A percentile compares a stretch with the other conserved stretches of the same genome.
These are phyloP conservation scores for Ophiorrhiza pumila DNA, from an alignment of 257 asterid genomes.

Conservation along the genomic window DNA sequence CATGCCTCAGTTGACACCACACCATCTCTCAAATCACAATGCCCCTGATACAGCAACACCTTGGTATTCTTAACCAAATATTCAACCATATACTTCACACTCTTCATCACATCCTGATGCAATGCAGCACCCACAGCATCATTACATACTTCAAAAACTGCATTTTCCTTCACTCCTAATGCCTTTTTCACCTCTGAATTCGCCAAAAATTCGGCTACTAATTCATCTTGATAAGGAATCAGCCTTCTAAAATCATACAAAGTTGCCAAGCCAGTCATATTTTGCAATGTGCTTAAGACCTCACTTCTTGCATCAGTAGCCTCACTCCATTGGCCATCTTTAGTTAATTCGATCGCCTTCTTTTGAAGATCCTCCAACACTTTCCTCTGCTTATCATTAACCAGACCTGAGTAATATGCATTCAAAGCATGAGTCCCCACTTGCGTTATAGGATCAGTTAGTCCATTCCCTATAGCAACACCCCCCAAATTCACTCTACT, in stretches of 20 bases:
- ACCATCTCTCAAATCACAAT: conserved; percentile 67
- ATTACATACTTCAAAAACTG: conserved; percentile 48
- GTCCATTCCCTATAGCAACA: conserved; percentile 75
- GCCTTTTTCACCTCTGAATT: conserved; percentile 44
- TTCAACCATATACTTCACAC: conserved; percentile 67
- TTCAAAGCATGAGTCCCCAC: conserved; percentile 55
- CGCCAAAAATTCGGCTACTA: conserved; percentile 51
- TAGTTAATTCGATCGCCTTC: conserved; percentile 27
- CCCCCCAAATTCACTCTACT: conserved; percentile 54
- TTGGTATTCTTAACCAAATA: conserved; percentile 51
- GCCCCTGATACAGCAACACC: conserved; percentile 76
- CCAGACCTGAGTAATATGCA: conserved; percentile 49
- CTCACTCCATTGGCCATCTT: conserved; percentile 52
- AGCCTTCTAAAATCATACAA: conserved; percentile 55
- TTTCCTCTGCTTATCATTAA: conserved; percentile 54
- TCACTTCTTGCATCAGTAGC: conserved; percentile 40
- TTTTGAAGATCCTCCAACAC: conserved; percentile 50
- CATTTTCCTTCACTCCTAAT: conserved; percentile 45
- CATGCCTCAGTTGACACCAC: conserved; percentile 58
- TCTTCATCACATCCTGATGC: conserved; percentile 81
- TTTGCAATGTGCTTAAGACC: conserved; percentile 36
- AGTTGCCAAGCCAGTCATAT: conserved; percentile 78
- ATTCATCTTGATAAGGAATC: conserved; percentile 48
- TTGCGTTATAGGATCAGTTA: conserved; percentile 79
- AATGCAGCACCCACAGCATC: conserved; percentile 41